These are phyloP conservation scores for Colletotrichum aenigma DNA, from an alignment of 2,329 filamentous ascomycete species.

Conservation along the genomic window DNA sequence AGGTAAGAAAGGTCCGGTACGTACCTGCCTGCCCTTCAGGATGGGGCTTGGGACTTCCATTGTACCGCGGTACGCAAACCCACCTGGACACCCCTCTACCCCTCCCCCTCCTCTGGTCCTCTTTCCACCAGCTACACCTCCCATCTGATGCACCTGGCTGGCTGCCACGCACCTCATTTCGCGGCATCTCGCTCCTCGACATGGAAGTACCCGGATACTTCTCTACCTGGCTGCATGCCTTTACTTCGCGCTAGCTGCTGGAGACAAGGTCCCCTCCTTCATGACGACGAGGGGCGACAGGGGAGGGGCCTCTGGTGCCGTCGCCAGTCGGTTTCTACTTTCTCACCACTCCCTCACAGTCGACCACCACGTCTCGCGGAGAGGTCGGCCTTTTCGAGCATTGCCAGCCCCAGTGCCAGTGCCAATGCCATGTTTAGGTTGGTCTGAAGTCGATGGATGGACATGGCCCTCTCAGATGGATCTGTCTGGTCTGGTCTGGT, in stretches of 20 bases:
- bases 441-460: neutral
- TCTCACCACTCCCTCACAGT: neutral
- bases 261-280: constrained; percentile 18
- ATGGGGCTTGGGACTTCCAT: neutral
- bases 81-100: neutral
- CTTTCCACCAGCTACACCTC: neutral
- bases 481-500: neutral
- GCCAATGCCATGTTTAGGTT: neutral
- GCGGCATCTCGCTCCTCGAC: neutral
- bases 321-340: neutral
- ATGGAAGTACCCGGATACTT: constrained; percentile 1
- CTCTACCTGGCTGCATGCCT: neutral
- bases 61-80: neutral
- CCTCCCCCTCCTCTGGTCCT: neutral
- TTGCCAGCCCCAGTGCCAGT: neutral
- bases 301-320: neutral
- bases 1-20: neutral
- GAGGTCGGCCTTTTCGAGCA: neutral
- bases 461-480: neutral
- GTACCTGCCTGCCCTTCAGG: neutral
- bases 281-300: constrained; percentile 12
- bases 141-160: neutral
- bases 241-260: constrained; percentile 15
- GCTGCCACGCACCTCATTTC: neutral
- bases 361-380: neutral